phyloP scores from a whole-genome alignment of 495 filamentous ascomycete genomes.

The Pyronema omphalodes region DNA sequence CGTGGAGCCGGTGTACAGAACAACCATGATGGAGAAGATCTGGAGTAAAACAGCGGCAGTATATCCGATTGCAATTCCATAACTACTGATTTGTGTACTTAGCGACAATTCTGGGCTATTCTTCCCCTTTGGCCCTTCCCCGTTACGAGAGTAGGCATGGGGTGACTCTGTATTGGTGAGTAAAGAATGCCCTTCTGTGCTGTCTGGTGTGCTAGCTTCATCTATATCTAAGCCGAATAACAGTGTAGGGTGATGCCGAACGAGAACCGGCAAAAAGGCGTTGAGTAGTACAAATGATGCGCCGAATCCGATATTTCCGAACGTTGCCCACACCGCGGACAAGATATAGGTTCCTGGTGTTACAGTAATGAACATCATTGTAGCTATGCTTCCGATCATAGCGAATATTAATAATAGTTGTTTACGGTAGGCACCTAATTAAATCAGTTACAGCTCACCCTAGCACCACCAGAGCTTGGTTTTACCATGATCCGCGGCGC shows the following conservation, averaged over 20 bases:
- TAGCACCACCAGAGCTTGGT: neutral
- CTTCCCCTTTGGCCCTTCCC: conserved; percentile 30
- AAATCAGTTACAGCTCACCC: neutral
- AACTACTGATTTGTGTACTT: conserved; percentile 71
- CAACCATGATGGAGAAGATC: conserved; percentile 51
- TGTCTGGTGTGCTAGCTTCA: conserved; percentile 20
- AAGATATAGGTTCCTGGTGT: conserved; percentile 55
- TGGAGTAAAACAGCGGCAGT: conserved; percentile 66
- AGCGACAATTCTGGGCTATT: conserved; percentile 42
- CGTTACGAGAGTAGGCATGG: conserved; percentile 3
- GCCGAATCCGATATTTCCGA: conserved; percentile 65
- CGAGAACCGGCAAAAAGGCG: conserved; percentile 64
- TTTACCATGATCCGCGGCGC: conserved; percentile 81
- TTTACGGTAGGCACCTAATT: conserved; percentile 50
- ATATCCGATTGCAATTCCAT: conserved; percentile 83
- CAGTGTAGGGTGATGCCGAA: conserved; percentile 52
- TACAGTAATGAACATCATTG: conserved; percentile 77
- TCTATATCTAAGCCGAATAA: conserved; percentile 8
- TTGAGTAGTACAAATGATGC: conserved; percentile 74
- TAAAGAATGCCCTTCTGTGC: conserved; percentile 24
- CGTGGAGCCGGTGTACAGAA: conserved; percentile 49
- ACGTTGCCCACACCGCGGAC: conserved; percentile 62
- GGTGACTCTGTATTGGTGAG: conserved; percentile 26
- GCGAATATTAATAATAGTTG: conserved; percentile 67
- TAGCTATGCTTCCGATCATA: conserved; percentile 56